Conservation (phyloP, 2,329 filamentous ascomycete species). For the Colletotrichum agaves region DNA sequence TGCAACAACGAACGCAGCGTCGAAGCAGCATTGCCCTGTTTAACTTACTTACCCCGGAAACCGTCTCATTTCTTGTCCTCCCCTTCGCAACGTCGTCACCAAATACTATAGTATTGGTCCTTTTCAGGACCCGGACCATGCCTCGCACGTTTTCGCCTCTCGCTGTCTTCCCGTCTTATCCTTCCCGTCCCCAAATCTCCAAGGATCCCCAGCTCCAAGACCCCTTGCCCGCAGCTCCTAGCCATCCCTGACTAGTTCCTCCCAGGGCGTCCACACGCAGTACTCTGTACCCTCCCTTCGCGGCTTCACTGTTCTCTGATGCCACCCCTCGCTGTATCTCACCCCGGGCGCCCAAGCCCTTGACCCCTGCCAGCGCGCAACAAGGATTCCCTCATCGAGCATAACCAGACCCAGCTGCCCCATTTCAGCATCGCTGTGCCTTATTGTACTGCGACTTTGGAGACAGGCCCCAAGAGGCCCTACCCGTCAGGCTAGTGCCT, state of each 20-base stretch:
- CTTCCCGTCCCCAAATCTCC: conserved; percentile 35
- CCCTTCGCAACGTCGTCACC: conserved; percentile 11
- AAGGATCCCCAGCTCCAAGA: conserved; percentile 26
- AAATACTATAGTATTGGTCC: conserved; percentile 12
- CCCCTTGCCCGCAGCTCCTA: conserved; percentile 7
- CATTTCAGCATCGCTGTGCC: conserved; percentile 34
- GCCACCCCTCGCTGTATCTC: conserved; percentile 28
- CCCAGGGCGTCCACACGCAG: conserved; percentile 14
- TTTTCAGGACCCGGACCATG: conserved; percentile 34
- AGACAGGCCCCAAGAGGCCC: conserved; percentile 31
- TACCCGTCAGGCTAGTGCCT: conserved; percentile 34
- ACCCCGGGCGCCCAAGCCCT: conserved; percentile 12
- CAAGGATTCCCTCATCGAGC: conserved; percentile 37
- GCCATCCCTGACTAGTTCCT: conserved; percentile 31
- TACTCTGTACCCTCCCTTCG: conserved; percentile 22
- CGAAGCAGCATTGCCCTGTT: background rate
- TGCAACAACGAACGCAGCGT: background rate
- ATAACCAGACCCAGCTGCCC: conserved; percentile 31
- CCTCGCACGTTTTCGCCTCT: conserved; percentile 37
- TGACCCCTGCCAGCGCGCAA: conserved; percentile 32
- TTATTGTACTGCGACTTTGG: conserved; percentile 34
- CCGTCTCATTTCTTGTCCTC: conserved; percentile 16
- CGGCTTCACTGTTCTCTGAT: conserved; percentile 26
- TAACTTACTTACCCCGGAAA: background rate
- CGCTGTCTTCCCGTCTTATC: conserved; percentile 36